Evolutionary conservation across 2,329 filamentous ascomycete species (phyloP).

Genomic region (Trichoderma atrobrunneum): DNA sequence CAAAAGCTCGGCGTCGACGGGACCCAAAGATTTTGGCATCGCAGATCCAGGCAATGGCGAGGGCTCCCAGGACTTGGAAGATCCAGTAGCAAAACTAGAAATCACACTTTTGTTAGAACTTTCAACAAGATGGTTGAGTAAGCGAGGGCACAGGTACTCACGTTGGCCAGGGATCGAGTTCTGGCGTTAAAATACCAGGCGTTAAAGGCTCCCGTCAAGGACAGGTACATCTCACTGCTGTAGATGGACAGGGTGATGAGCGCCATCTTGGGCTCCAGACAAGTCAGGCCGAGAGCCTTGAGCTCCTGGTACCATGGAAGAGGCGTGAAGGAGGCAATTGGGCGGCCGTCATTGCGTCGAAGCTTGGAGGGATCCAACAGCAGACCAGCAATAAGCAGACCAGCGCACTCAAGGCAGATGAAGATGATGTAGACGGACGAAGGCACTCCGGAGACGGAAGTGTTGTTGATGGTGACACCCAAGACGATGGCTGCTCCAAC

Average conservation of each 20-base stretch:
- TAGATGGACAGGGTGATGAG: constrained; percentile 19
- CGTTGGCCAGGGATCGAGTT: constrained; percentile 16
- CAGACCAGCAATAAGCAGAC: constrained; percentile 4
- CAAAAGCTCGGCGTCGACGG: constrained; percentile 14
- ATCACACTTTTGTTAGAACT: neutral
- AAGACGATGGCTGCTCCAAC: constrained; percentile 54
- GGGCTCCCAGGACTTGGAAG: constrained; percentile 15
- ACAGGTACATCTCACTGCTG: constrained; percentile 19
- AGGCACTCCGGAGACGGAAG: constrained; percentile 14
- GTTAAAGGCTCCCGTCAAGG: constrained; percentile 16
- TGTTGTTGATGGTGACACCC: constrained; percentile 17
- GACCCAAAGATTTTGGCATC: constrained; percentile 9
- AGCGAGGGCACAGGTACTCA: neutral
- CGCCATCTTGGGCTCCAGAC: constrained; percentile 17
- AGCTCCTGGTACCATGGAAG: constrained; percentile 19
- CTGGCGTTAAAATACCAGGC: constrained; percentile 15
- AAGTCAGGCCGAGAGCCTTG: constrained; percentile 14
- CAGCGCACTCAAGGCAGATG: constrained; percentile 15
- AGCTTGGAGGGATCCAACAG: constrained; percentile 16
- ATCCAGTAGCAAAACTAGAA: constrained; percentile 18
- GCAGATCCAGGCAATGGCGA: constrained; percentile 14
- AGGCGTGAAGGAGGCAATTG: constrained; percentile 15
- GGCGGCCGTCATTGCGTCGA: constrained; percentile 18
- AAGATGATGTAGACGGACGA: constrained; percentile 18
- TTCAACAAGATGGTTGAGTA: fast-evolving